Percentiles rank a stretch among this genome's conserved stretches.
Evolutionary conservation across 345 rosid species (phyloP).

Genomic region (Eucalyptus lansdowneana): DNA sequence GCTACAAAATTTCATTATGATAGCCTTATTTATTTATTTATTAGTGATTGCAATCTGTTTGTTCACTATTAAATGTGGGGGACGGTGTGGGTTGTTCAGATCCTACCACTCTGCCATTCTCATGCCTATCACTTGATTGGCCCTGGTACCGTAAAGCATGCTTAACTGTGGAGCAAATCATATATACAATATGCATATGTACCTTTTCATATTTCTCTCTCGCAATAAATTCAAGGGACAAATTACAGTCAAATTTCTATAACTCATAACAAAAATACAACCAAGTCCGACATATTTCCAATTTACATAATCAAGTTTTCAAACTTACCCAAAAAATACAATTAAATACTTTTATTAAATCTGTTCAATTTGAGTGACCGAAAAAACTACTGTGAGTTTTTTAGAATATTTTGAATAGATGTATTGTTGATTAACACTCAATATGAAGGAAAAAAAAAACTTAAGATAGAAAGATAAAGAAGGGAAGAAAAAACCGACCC

Average conservation of each 20-base stretch:
- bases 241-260: not conserved
- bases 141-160: not conserved
- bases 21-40: too few species aligned
- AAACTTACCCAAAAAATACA: too few species aligned
- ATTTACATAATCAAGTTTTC: too few species aligned
- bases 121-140: not conserved
- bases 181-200: not conserved
- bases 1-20: not conserved
- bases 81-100: too few species aligned
- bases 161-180: not conserved
- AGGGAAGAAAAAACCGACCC: not conserved
- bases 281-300: not conserved
- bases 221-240: not conserved
- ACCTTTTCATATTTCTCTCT: too few species aligned
- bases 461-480: not conserved
- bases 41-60: not conserved
- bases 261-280: not conserved
- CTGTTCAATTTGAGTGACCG: rapidly evolving
- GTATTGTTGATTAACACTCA: too few species aligned
- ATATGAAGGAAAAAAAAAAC: not conserved
- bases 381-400: not conserved
- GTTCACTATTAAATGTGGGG: not conserved
- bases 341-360: too few species aligned
- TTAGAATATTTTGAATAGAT: not conserved
- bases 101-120: too few species aligned